Evolutionary conservation across 108 stramenopile species (phyloP), one percentile per base, ranked within the genome.

Genomic region (Heterococcus sp.): DNA sequence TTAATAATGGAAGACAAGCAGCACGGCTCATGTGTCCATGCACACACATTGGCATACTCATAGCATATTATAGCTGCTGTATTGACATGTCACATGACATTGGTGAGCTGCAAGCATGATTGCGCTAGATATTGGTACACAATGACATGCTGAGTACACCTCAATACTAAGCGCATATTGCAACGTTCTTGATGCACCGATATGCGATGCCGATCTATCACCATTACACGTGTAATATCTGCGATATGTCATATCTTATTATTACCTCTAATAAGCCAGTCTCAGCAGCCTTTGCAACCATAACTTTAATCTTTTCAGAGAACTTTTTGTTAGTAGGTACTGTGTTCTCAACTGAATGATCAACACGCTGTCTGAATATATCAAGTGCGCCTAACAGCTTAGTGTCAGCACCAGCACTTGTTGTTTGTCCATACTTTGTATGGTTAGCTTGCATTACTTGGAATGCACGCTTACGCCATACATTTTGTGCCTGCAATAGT

Each of bases 401-500:
- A 36, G 65, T 71, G 2, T 69, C 88, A 87, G 36, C 93, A n/a
- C n/a, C n/a, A n/a, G n/a, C n/a, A n/a, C n/a, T n/a, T n/a, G n/a
- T n/a, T n/a, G 66, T 71, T 36, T 71, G 66, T 11, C 77, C 75
- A 74, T 72, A 78, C 84, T 84, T 72, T 28, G 78, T 35, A 36
- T 74, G 70, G 30, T 76, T 58, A 37, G 69, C 64, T 68, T 89
- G 89, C 75, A 99, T 76, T 3, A 92, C 85, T 31, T 71, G 38
- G 85, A 93, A 98, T 0, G 95, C 93, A 58, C 92, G 79, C 80
- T 98, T 98, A 73, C 98, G 88, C 75, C 94, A 92, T 0, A 97
- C 95, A 80, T 98, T 97, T 65, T 93, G 89, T 32, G 96, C 92
- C n/a, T n/a, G n/a, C n/a, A n/a, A n/a, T n/a, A n/a, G n/a, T n/a